A percentile compares a stretch with the other conserved stretches of the same genome.
phyloP scores from a whole-genome alignment of 208 protist genomes.

The Perkinsela sp. region DNA sequence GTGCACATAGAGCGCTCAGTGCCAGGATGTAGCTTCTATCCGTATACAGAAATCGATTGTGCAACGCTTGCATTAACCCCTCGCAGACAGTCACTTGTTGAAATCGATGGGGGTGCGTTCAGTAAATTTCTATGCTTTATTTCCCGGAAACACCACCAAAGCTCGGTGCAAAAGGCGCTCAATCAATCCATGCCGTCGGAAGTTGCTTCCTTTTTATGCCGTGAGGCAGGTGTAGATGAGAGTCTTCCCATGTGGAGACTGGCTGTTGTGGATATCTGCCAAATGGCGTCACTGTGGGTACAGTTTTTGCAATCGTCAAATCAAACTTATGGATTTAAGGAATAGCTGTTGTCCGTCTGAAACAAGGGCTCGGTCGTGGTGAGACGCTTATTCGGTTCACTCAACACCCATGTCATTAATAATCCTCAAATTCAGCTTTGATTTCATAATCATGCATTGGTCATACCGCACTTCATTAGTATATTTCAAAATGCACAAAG shows the following conservation, averaged over 20 bases:
- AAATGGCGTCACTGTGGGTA: constrained; percentile 3
- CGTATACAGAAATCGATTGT: constrained; percentile 36
- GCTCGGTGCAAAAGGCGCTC: constrained; percentile 30
- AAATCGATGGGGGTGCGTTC: constrained; percentile 24
- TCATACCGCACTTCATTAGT: no score
- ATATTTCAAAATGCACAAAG: no score
- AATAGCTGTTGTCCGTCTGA: no score
- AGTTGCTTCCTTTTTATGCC: constrained; percentile 46
- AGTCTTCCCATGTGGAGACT: constrained; percentile 9
- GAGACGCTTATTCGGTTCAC: no score
- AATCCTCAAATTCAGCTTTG: no score
- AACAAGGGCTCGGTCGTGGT: no score
- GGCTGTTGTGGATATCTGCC: neutral
- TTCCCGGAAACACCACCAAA: constrained; percentile 21
- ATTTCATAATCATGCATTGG: no score
- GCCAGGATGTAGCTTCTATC: constrained; percentile 46
- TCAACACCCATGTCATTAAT: no score
- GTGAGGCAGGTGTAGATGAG: constrained; percentile 42
- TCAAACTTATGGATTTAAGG: constrained; percentile 2
- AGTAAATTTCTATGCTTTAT: constrained; percentile 41
- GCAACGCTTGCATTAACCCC: constrained; percentile 43
- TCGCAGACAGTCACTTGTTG: constrained; percentile 14
- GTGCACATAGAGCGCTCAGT: constrained; percentile 35
- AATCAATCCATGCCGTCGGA: constrained; percentile 18
- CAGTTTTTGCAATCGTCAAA: neutral